Base-by-base conservation (phyloP, 176 grass and related monocot genomes). In the Lolium multiflorum region DNA sequence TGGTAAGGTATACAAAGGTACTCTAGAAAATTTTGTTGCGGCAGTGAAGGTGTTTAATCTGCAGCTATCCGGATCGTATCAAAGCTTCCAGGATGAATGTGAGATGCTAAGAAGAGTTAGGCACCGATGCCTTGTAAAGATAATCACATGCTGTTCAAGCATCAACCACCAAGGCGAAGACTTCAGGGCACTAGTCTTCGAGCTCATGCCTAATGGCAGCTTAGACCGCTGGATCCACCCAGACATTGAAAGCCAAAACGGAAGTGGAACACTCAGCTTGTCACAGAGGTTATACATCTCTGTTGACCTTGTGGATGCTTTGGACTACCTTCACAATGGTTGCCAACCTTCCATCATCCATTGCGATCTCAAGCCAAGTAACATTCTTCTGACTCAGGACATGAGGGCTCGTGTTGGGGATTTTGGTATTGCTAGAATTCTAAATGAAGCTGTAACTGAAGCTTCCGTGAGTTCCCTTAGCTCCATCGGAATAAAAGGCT, bases 321-420 rank as follows among this genome's bases (percentile, higher is more conserved):
- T 80, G 26, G 38, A 80, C 20, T 86, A 86, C 62, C 84, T 86
- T 18, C 84, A 86, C 35, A 79, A 79, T 2, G 63, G 55, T 18
- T 58, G 88, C 54, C 20, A 44, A 15, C 77, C 82, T 54, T 54
- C 82, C 5, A 49, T 93, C 2, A 62, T 91, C 6, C 92, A 93
- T 72, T 93, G 92, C 21, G 88, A 93, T 71, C 82, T 93, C 18
- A 93, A 93, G 35, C 91, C 85, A 41, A 88, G 91, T 46, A 93
- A 93, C 4, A 81, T 93, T 85, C 86, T 93, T 83, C 92, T 93
- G 10, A 70, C 78, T n/a, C 56, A 86, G 25, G 77, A 85, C 22
- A 85, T 89, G 85, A 83, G 46, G 20, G 86, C 89, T 79, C 59
- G 81, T 17, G 25, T 93, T 13, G 85, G 78, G 2, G 92, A 93